phyloP scores from a whole-genome alignment of 2,329 filamentous ascomycete genomes.

The Alternaria incomplexa region DNA sequence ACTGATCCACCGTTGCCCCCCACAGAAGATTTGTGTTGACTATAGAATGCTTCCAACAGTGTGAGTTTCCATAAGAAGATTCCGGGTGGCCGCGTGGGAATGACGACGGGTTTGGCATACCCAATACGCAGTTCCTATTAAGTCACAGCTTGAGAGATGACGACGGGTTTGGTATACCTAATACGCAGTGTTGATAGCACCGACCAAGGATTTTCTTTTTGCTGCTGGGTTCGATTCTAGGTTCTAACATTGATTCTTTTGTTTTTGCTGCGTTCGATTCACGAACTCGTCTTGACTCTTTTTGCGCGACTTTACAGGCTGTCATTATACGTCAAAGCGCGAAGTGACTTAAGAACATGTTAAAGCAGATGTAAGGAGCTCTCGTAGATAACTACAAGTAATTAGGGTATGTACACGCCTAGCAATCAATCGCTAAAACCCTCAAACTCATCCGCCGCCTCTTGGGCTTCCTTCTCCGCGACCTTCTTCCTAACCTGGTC shows the following conservation, averaged over 20 bases:
- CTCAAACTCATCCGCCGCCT: slow-evolving; percentile 39
- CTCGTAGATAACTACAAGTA: too few species aligned
- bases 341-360: too few species aligned
- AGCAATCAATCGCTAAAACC: slow-evolving; percentile 41
- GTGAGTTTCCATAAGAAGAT: not conserved
- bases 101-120: not conserved
- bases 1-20: not conserved
- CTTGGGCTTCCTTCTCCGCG: slow-evolving; percentile 31
- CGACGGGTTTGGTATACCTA: not conserved
- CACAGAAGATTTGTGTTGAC: rapidly evolving
- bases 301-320: not conserved
- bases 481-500: slow-evolving; percentile 35
- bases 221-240: not conserved
- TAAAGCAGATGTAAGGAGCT: too few species aligned
- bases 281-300: not conserved
- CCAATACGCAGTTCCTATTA: not conserved
- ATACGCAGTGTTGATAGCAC: not conserved
- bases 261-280: not conserved
- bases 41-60: rapidly evolving
- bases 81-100: not conserved
- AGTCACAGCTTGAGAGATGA: not conserved
- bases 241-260: not conserved
- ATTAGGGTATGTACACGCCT: not conserved
- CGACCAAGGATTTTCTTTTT: not conserved
- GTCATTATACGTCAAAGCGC: too few species aligned